phyloP scores from a whole-genome alignment of 2,329 filamentous ascomycete species.

The Rhinocladiella similis region DNA sequence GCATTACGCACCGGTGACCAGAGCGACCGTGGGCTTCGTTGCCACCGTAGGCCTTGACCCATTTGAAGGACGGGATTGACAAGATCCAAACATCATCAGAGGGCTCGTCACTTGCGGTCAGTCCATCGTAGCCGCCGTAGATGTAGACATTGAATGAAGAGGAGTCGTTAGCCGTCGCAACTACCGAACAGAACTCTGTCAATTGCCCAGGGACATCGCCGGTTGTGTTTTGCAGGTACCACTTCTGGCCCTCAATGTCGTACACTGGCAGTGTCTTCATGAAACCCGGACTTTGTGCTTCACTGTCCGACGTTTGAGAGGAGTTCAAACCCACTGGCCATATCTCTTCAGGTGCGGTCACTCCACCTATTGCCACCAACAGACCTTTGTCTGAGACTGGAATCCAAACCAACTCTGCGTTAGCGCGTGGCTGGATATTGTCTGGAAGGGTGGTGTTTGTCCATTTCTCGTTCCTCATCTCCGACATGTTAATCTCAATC shows the following conservation, averaged over 20 bases:
- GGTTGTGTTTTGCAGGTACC: slow-evolving; percentile 45
- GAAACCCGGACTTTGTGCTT: slow-evolving; percentile 31
- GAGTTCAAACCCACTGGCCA: slow-evolving; percentile 23
- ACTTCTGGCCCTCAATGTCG: slow-evolving; percentile 35
- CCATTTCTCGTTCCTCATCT: slow-evolving; percentile 55
- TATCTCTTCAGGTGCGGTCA: slow-evolving; percentile 28
- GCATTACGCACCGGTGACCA: slow-evolving; percentile 36
- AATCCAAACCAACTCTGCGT: slow-evolving; percentile 66
- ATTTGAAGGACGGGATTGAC: slow-evolving; percentile 37
- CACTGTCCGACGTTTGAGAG: slow-evolving; percentile 18
- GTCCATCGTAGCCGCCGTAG: slow-evolving; percentile 37
- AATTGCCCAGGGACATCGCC: slow-evolving; percentile 37
- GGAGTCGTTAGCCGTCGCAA: slow-evolving; percentile 39
- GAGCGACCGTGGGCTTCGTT: slow-evolving; percentile 34
- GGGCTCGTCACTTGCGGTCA: slow-evolving; percentile 32
- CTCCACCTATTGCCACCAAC: slow-evolving; percentile 42
- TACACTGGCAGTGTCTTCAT: slow-evolving; percentile 42
- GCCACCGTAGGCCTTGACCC: slow-evolving; percentile 35
- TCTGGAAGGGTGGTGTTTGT: slow-evolving; percentile 56
- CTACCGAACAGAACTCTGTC: slow-evolving; percentile 43
- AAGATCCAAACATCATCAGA: slow-evolving; percentile 38
- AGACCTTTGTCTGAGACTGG: slow-evolving; percentile 40
- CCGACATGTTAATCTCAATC: slow-evolving; percentile 61
- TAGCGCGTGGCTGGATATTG: slow-evolving; percentile 57
- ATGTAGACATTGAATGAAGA: slow-evolving; percentile 40